Evolutionary conservation across 495 filamentous ascomycete species (phyloP).

Genomic region (Cudoniella acicularis): DNA sequence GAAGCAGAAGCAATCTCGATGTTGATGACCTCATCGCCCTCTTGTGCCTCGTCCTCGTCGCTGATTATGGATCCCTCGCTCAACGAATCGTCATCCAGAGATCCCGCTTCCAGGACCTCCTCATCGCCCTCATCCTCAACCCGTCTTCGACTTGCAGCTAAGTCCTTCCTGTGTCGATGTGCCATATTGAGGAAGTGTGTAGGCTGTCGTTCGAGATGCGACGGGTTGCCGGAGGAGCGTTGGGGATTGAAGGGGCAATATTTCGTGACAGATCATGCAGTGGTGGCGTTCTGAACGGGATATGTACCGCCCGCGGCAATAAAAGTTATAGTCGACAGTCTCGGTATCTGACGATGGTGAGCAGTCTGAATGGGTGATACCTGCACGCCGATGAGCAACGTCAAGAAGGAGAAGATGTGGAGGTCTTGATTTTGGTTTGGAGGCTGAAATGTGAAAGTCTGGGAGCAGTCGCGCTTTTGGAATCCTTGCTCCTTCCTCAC

Average conservation of each 20-base stretch:
- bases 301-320: conserved; percentile 30
- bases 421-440: conserved; percentile 19
- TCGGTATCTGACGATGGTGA: conserved; percentile 12
- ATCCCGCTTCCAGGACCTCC: conserved; percentile 61
- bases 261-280: conserved; percentile 29
- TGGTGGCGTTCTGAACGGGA: conserved; percentile 21
- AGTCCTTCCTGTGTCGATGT: conserved; percentile 60
- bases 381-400: conserved; percentile 27
- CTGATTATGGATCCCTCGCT: conserved; percentile 75
- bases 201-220: conserved; percentile 22
- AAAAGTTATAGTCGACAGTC: conserved; percentile 16
- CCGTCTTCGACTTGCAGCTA: conserved; percentile 71
- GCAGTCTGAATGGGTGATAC: conserved; percentile 24
- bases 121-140: conserved; percentile 78
- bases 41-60: conserved; percentile 63
- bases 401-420: conserved; percentile 23
- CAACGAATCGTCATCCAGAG: conserved; percentile 76
- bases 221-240: conserved; percentile 26
- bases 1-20: conserved; percentile 55
- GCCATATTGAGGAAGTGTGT: conserved; percentile 49
- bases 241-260: conserved; percentile 25
- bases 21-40: conserved; percentile 63
- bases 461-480: conserved; percentile 9
- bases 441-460: conserved; percentile 25
- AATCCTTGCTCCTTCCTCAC: conserved; percentile 7